A percentile compares a stretch with the other conserved stretches of the same genome.
phyloP scores from a whole-genome alignment of 306 rosid species.

The Malus sieversii region DNA sequence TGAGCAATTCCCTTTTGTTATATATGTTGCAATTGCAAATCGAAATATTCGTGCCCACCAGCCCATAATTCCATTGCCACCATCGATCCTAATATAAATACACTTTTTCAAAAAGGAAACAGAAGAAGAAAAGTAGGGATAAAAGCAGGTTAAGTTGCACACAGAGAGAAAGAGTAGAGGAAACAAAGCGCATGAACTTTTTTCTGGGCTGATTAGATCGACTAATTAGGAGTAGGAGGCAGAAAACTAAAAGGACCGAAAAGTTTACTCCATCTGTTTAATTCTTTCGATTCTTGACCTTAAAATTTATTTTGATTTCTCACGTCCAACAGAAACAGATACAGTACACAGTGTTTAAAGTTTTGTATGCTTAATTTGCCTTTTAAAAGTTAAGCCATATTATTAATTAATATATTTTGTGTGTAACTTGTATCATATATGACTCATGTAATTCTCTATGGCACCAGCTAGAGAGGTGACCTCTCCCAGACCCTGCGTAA shows the following conservation, averaged over 20 bases:
- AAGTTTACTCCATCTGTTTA: background rate
- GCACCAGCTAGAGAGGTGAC: too few relatives aligned
- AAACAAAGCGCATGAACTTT: slow-evolving; percentile 52
- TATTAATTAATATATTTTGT: background rate
- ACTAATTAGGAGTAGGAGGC: background rate
- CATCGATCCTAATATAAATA: background rate
- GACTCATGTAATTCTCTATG: background rate
- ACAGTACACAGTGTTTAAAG: background rate
- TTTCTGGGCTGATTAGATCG: slow-evolving; percentile 20
- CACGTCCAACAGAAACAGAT: background rate
- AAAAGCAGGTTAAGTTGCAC: slow-evolving; percentile 39
- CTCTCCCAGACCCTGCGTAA: too few relatives aligned
- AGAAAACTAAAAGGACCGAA: background rate
- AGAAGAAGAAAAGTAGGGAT: slow-evolving; percentile 14
- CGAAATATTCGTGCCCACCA: slow-evolving; percentile 34
- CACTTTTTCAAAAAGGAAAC: slow-evolving; percentile 28
- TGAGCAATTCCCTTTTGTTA: too few relatives aligned
- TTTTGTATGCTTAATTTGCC: background rate
- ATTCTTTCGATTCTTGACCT: background rate
- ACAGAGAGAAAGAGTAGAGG: slow-evolving; percentile 11
- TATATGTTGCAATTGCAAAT: background rate
- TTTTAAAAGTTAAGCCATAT: background rate
- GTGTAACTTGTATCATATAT: background rate
- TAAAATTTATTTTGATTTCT: slow-evolving; percentile 8
- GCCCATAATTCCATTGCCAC: slow-evolving; percentile 4